A percentile compares a stretch with the other conserved stretches of the same genome.
phyloP scores from a whole-genome alignment of 192 early-diverging fungal genomes.

The Helicostylum pulchrum region DNA sequence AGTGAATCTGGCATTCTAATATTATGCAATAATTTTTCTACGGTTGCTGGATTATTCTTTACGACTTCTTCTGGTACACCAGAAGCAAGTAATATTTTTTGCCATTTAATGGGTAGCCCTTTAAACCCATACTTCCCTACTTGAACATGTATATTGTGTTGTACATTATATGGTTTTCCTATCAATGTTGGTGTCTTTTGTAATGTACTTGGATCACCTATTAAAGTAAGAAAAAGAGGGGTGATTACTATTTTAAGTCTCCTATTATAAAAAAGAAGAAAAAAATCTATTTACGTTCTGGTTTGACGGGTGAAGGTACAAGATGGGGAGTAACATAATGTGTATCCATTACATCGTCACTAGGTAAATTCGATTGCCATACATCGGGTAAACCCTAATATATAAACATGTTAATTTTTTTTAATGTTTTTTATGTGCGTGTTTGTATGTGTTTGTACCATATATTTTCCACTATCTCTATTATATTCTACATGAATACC shows the following conservation, averaged over 20 bases:
- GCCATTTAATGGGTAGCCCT: conserved; percentile 51
- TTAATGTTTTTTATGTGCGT: not conserved
- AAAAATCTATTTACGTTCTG: conserved; percentile 7
- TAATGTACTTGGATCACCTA: conserved; percentile 18
- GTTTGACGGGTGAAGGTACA: conserved; percentile 40
- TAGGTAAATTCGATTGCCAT: conserved; percentile 50
- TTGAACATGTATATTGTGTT: conserved; percentile 52
- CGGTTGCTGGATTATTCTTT: conserved; percentile 43
- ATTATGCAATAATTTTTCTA: conserved; percentile 43
- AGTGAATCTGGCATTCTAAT: conserved; percentile 43
- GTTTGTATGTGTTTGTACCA: conserved; percentile 33
- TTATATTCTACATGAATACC: conserved; percentile 58
- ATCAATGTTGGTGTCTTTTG: conserved; percentile 30
- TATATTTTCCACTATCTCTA: conserved; percentile 46
- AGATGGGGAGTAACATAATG: conserved; percentile 53
- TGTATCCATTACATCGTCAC: conserved; percentile 52
- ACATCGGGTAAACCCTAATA: conserved; percentile 52
- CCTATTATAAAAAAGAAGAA: not conserved
- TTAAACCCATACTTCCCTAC: conserved; percentile 37
- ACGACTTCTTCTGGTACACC: conserved; percentile 48
- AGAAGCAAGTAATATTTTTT: conserved; percentile 37
- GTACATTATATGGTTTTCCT: conserved; percentile 51
- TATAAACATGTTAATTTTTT: not conserved
- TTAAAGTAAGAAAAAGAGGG: not conserved
- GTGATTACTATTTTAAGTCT: not conserved